phyloP scores from a whole-genome alignment of 139 green algal species.

The Coelastrella sp. region DNA sequence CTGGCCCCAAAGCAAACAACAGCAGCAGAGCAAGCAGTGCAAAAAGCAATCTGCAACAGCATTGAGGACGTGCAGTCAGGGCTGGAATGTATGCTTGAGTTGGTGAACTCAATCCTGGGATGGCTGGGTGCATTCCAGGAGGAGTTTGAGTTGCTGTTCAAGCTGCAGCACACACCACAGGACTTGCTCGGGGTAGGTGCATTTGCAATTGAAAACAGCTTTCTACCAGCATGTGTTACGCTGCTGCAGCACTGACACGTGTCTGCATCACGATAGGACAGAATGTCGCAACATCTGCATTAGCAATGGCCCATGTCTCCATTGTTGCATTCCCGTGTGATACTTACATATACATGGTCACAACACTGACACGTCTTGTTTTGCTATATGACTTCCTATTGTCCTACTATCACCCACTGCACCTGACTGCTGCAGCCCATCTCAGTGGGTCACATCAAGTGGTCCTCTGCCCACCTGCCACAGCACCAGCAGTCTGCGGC shows the following conservation, averaged over 20 bases:
- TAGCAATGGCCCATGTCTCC: too few relatives aligned
- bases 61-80: slow-evolving; percentile 1
- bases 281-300: too few relatives aligned
- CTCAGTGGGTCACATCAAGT: slow-evolving; percentile 18
- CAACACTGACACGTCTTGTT: too few relatives aligned
- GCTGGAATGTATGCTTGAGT: background rate
- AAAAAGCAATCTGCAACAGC: background rate
- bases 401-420: background rate
- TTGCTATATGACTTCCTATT: background rate
- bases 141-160: background rate
- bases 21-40: slow-evolving; percentile 10
- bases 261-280: too few relatives aligned
- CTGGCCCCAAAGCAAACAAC: too few relatives aligned
- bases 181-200: slow-evolving; percentile 22
- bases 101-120: background rate
- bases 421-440: slow-evolving; percentile 8
- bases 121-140: background rate
- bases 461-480: background rate
- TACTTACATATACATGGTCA: too few relatives aligned
- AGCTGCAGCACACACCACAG: slow-evolving; percentile 2
- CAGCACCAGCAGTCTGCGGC: background rate
- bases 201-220: too few relatives aligned
- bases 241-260: too few relatives aligned
- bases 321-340: too few relatives aligned
- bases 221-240: too few relatives aligned